Evolutionary conservation across 2,329 filamentous ascomycete genomes (phyloP).

Genomic region (Leptographium lundbergii): DNA sequence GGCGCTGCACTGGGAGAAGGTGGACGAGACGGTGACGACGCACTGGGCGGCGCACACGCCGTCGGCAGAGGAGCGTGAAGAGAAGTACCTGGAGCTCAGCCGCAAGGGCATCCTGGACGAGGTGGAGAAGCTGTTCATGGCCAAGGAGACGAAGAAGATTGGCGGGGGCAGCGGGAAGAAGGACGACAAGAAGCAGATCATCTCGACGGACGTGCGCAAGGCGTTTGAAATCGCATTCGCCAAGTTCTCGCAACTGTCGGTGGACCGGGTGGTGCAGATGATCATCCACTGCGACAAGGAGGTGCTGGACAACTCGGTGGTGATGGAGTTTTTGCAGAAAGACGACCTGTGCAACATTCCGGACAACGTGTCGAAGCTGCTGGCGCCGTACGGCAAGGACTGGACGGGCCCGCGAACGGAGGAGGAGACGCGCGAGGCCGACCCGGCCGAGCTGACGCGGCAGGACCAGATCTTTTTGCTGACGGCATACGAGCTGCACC

Average conservation of each 20-base stretch:
- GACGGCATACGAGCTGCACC: slow-evolving; percentile 86
- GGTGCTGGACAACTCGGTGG: slow-evolving; percentile 75
- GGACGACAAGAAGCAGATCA: slow-evolving; percentile 95
- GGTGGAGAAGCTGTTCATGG: slow-evolving; percentile 93
- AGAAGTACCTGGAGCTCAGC: slow-evolving; percentile 88
- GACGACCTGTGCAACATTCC: slow-evolving; percentile 88
- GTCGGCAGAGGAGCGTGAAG: slow-evolving; percentile 79
- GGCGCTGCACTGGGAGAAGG: slow-evolving; percentile 98
- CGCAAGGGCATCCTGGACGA: slow-evolving; percentile 94
- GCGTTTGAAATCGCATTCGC: slow-evolving; percentile 86
- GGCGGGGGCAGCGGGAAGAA: slow-evolving; percentile 61
- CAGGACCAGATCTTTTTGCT: slow-evolving; percentile 93
- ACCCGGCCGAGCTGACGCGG: slow-evolving; percentile 76
- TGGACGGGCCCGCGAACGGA: slow-evolving; percentile 83
- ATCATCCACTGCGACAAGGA: slow-evolving; percentile 91
- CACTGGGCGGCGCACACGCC: slow-evolving; percentile 84
- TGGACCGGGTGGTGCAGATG: slow-evolving; percentile 80
- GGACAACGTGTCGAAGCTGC: slow-evolving; percentile 77
- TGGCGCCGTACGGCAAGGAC: slow-evolving; percentile 93
- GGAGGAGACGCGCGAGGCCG: slow-evolving; percentile 67
- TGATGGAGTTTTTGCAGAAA: slow-evolving; percentile 93
- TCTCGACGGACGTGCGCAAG: slow-evolving; percentile 79
- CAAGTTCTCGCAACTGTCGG: slow-evolving; percentile 76
- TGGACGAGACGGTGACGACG: slow-evolving; percentile 80
- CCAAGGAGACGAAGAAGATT: slow-evolving; percentile 87